phyloP scores from a whole-genome alignment of 371 early-diverging fungal species.

The Nosema granulosis region DNA sequence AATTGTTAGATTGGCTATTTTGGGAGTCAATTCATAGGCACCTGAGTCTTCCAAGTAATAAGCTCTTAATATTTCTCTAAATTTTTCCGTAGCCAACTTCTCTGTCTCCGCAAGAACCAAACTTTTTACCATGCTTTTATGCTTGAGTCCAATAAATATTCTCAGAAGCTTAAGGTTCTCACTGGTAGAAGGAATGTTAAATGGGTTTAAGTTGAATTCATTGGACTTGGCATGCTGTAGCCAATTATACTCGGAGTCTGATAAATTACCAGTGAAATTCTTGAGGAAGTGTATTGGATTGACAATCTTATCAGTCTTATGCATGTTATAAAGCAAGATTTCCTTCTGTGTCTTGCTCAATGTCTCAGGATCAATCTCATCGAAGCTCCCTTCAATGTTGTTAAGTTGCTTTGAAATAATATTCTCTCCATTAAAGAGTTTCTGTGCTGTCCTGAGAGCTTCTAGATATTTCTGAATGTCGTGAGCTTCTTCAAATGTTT shows the following conservation, averaged over 20 bases:
- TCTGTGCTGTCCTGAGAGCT: conserved; percentile 7
- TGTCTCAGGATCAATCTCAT: conserved; percentile 3
- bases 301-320: not conserved
- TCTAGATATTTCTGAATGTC: conserved; percentile 29
- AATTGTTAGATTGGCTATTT: too few relatives aligned
- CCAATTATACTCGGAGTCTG: conserved; percentile 4
- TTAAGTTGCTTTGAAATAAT: conserved; percentile 38
- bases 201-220: not conserved
- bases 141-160: not conserved
- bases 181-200: not conserved
- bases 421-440: conserved; percentile 13
- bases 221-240: not conserved
- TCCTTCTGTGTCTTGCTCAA: conserved; percentile 34
- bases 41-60: too few relatives aligned
- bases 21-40: too few relatives aligned
- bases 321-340: conserved; percentile 22
- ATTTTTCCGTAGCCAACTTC: not conserved
- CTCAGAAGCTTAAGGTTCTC: not conserved
- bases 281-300: conserved; percentile 29
- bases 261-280: conserved; percentile 19
- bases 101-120: not conserved
- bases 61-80: too few relatives aligned
- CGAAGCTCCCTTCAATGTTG: conserved; percentile 30
- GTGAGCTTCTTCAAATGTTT: conserved; percentile 29
- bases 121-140: conserved; percentile 17